These are phyloP conservation scores for Mayamaea pseudoterrestris DNA, from an alignment of 108 stramenopile species.

Conservation along the genomic window DNA sequence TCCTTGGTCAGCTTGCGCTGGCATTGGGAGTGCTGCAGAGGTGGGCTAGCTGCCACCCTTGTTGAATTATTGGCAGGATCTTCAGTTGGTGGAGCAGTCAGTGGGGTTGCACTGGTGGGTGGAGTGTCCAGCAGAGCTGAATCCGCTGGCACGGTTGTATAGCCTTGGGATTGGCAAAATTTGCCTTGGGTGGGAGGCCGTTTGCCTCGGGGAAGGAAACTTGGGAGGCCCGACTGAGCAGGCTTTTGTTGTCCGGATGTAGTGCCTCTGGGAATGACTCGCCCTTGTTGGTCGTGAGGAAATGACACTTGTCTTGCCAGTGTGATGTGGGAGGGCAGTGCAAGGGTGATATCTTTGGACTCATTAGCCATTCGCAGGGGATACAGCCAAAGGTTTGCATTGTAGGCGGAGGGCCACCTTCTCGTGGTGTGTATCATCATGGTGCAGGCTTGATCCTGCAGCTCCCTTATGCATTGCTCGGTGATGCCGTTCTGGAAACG, in stretches of 20 bases:
- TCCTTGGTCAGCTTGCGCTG: no score
- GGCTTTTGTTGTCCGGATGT: constrained; percentile 6
- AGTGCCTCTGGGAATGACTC: constrained; percentile 5
- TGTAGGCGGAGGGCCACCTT: constrained; percentile 19
- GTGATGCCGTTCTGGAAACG: constrained; percentile 40
- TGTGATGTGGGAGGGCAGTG: no score
- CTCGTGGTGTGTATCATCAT: constrained; percentile 28
- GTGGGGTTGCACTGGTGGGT: no score
- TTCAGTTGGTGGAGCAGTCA: no score
- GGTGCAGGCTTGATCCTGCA: constrained; percentile 31
- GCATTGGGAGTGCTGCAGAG: no score
- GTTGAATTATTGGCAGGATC: no score
- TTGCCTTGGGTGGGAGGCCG: constrained; percentile 3
- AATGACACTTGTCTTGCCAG: no score
- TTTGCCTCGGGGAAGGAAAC: no score
- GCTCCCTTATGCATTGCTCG: constrained; percentile 20
- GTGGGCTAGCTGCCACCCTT: no score
- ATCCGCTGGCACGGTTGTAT: no score
- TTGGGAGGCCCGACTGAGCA: constrained; percentile 13
- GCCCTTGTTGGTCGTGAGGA: not conserved
- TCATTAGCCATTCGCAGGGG: constrained; percentile 23
- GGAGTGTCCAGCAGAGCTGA: no score
- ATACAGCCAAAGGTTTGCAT: constrained; percentile 17
- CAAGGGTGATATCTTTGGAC: constrained; percentile 12
- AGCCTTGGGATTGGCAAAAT: no score